Base-by-base conservation (phyloP, 257 asterid genomes). In the Lithospermum erythrorhizon region DNA sequence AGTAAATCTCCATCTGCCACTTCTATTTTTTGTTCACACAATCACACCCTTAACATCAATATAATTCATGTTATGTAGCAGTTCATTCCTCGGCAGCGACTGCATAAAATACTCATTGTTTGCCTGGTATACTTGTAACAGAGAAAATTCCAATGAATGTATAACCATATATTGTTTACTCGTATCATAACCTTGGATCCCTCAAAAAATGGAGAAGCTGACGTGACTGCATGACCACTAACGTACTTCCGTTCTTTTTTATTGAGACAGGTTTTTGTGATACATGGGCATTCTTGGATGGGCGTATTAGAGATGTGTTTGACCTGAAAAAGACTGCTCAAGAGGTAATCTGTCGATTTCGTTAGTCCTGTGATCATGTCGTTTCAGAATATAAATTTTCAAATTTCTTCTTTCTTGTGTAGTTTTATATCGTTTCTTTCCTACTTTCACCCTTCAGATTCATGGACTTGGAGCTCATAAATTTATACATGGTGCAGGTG, bases 281-380 rank as follows among this genome's bases (percentile, higher is more conserved):
- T 60, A 88, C 98, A 37, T 91, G 98, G 97, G 73, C 67, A 20
- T 88, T 88, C 83, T 67, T 91, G 86, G 85, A 84, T 47, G 87
- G 66, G 30, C 81, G 95, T 68, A 70, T 89, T 57, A 85, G 79
- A 74, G 96, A 86, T 66, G 95, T 89, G 48, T 88, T 91, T 79
- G 94, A 91, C 75, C 69, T 90, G 27, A 83, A 79, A 58, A 91
- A 88, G 73, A 68, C 90, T 45, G 79, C 80, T 68, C 90, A 79
- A 65, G 98, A 91, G 97, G 98, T 88, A 77, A 71, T 35, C 54
- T 61, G 22, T 61, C 27, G 55, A 57, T 47, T 14, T 37, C 16
- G 6, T 57, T 55, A 63, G 27, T 27, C n/a, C n/a, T n/a, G n/a
- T n/a, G n/a, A n/a, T n/a, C 18, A n/a, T 19, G 49, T 30, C 30